Conservation (phyloP, 2,329 filamentous ascomycete species). For the Alternaria consortialis region DNA sequence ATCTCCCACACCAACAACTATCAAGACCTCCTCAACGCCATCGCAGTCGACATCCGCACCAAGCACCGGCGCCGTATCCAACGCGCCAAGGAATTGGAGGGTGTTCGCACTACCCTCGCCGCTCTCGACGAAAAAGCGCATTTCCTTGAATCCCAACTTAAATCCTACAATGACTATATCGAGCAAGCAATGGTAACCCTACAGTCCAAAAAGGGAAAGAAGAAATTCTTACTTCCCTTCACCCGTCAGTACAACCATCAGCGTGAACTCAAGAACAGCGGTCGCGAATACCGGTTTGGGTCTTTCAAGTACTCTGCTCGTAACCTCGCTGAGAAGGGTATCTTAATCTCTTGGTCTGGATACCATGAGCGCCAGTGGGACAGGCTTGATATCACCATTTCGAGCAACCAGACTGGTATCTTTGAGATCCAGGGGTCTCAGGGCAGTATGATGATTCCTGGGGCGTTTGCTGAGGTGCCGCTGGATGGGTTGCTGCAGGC, state of each 20-base stretch:
- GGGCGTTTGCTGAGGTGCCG: slow-evolving; percentile 85
- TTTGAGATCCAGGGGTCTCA: slow-evolving; percentile 92
- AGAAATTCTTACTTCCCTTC: slow-evolving; percentile 92
- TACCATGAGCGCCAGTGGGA: slow-evolving; percentile 86
- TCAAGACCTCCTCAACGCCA: slow-evolving; percentile 97
- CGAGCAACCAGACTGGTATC: slow-evolving; percentile 90
- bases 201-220: slow-evolving; percentile 96
- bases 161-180: slow-evolving; percentile 99
- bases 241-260: slow-evolving; percentile 99
- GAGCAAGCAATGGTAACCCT: slow-evolving; percentile 97
- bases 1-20: slow-evolving; percentile 90
- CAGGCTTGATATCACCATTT: slow-evolving; percentile 92
- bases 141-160: slow-evolving; percentile 93
- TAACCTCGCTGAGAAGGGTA: slow-evolving; percentile 89
- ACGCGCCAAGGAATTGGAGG: slow-evolving; percentile 88
- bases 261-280: slow-evolving; percentile 89
- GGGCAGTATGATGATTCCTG: slow-evolving; percentile 94
- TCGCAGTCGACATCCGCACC: slow-evolving; percentile 94
- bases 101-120: slow-evolving; percentile 75
- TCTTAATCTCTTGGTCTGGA: slow-evolving; percentile 89
- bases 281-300: slow-evolving; percentile 95
- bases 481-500: slow-evolving; percentile 95
- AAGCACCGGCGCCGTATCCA: slow-evolving; percentile 95
- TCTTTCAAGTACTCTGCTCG: slow-evolving; percentile 97
- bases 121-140: slow-evolving; percentile 86